Conservation (phyloP, 179 eudicot genomes). For the Heliamphora ciliata region DNA sequence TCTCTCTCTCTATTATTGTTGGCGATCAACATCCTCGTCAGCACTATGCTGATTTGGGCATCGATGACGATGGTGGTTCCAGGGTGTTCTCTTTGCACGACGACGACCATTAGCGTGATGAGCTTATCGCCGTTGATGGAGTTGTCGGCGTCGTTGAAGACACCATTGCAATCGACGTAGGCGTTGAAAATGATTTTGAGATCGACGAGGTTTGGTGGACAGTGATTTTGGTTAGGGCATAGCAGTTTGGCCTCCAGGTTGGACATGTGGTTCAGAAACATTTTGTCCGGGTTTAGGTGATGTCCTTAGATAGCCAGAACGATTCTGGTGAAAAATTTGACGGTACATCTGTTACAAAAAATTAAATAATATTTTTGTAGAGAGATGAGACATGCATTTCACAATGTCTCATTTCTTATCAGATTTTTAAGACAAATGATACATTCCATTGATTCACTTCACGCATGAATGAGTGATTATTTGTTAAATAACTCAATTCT, state of each 20-base stretch:
- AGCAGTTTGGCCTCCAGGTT: conserved; percentile 85
- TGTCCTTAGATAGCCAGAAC: no score
- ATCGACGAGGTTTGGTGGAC: conserved; percentile 65
- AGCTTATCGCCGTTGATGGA: conserved; percentile 80
- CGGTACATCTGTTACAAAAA: no score
- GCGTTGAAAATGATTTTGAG: conserved; percentile 91
- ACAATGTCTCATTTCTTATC: no score
- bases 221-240: conserved; percentile 67
- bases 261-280: conserved; percentile 95
- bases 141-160: conserved; percentile 65
- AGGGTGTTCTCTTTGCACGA: conserved; percentile 71
- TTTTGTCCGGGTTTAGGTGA: conserved; percentile 76
- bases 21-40: conserved; percentile 48
- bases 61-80: conserved; percentile 76
- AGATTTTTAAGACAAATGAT: no score
- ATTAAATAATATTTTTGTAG: no score
- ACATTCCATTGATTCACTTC: no score
- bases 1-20: neutral
- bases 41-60: conserved; percentile 72
- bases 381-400: no score
- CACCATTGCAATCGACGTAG: conserved; percentile 86
- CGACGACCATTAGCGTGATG: conserved; percentile 72
- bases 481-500: no score
- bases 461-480: no score
- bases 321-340: no score